phyloP scores from a whole-genome alignment of 768 basidiomycete species.

The Austroboletus festivus region DNA sequence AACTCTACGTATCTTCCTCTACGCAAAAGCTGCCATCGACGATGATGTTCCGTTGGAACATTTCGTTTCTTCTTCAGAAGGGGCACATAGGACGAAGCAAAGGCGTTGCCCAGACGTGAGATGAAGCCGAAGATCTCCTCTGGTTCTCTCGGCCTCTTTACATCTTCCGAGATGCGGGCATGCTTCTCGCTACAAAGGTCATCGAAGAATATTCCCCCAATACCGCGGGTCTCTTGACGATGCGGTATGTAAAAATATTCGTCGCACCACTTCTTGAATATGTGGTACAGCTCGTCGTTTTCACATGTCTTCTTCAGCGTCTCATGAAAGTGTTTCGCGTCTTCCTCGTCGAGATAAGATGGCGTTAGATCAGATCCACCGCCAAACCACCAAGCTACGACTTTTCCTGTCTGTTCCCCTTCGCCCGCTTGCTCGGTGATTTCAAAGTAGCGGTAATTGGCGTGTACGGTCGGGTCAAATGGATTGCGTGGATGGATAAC shows the following conservation, averaged over 20 bases:
- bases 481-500: slow-evolving; percentile 95
- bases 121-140: slow-evolving; percentile 79
- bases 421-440: slow-evolving; percentile 53
- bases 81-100: slow-evolving; percentile 88
- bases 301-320: slow-evolving; percentile 77
- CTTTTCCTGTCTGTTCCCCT: slow-evolving; percentile 41
- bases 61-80: slow-evolving; percentile 65
- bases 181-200: slow-evolving; percentile 74
- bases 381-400: slow-evolving; percentile 97
- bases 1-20: slow-evolving; percentile 95
- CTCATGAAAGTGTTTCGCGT: slow-evolving; percentile 82
- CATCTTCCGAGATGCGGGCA: slow-evolving; percentile 48
- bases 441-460: slow-evolving; percentile 98
- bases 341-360: slow-evolving; percentile 85
- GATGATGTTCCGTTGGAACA: slow-evolving; percentile 59
- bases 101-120: slow-evolving; percentile 68
- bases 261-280: slow-evolving; percentile 96
- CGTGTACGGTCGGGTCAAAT: slow-evolving; percentile 89
- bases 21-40: slow-evolving; percentile 91
- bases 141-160: slow-evolving; percentile 51
- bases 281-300: slow-evolving; percentile 63
- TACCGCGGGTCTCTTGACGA: slow-evolving; percentile 77
- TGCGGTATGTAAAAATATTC: slow-evolving; percentile 95
- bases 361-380: slow-evolving; percentile 95
- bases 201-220: slow-evolving; percentile 97